Evolutionary conservation across 164 flowering plant genomes (phyloP).

Genomic region (Piper betle): DNA sequence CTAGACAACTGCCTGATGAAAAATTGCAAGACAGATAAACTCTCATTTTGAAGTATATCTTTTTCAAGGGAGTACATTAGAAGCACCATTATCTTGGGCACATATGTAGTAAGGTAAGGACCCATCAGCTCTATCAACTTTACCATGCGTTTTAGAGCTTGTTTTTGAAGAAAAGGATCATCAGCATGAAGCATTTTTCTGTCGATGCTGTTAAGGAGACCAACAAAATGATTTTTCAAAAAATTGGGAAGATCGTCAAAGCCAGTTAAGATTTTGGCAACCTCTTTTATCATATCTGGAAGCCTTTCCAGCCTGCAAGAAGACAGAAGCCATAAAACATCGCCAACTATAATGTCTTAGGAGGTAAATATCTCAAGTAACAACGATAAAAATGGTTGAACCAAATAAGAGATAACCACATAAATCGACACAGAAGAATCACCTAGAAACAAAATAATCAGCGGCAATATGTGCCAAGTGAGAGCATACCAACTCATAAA

Average conservation of each 20-base stretch:
- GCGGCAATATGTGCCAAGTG: too few species aligned
- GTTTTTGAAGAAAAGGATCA: slow-evolving; percentile 58
- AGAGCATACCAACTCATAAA: too few species aligned
- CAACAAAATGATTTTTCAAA: slow-evolving; percentile 85
- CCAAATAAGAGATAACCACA: background rate
- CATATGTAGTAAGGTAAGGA: slow-evolving; percentile 72
- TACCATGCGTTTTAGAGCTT: slow-evolving; percentile 79
- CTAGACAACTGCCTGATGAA: slow-evolving; percentile 58
- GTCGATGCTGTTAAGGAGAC: slow-evolving; percentile 89
- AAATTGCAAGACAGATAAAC: slow-evolving; percentile 74
- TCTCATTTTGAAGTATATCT: slow-evolving; percentile 66
- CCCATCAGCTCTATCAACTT: slow-evolving; percentile 93
- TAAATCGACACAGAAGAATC: too few species aligned
- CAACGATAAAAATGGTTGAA: background rate
- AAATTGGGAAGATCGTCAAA: slow-evolving; percentile 81
- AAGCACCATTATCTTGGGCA: slow-evolving; percentile 97
- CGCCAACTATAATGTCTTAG: too few species aligned
- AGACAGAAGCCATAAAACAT: too few species aligned
- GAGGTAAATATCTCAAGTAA: background rate
- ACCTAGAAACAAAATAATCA: too few species aligned
- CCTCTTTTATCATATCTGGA: slow-evolving; percentile 73
- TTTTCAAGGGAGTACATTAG: slow-evolving; percentile 85
- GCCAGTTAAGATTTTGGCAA: slow-evolving; percentile 70
- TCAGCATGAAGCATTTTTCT: slow-evolving; percentile 90
- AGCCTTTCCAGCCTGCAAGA: slow-evolving; percentile 53